Evolutionary conservation across 495 filamentous ascomycete species (phyloP), one percentile per base, ranked within the genome.

Genomic region (Podospora pseudoanserina): DNA sequence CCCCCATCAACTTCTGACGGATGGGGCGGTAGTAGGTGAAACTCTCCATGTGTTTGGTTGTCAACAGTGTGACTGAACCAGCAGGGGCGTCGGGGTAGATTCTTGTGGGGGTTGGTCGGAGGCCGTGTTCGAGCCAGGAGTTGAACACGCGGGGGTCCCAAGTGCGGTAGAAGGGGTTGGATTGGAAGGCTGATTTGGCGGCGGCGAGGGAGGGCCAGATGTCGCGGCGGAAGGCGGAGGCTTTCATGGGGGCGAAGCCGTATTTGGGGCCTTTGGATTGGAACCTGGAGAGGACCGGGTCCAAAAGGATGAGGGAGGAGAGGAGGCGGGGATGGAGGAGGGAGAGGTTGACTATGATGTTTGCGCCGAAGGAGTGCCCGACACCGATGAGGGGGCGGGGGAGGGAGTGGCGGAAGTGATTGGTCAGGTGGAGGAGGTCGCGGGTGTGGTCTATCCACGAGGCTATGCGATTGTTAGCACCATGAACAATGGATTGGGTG

Each of bases 341-440:
- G 19, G 91, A 82, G 18, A 86, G 75, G 65, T 86, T 81, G 65
- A 80, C 77, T 69, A 92, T 85, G 63, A 91, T 85, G 74, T 85
- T 86, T 68, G 86, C 94, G 70, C 95, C 95, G 84, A 93, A 90
- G 75, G 91, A 94, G 79, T 99, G 95, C 23, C 95, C 95, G 3
- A 99, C 76, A 32, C 94, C 95, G 66, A 97, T 79, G n/a, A 97
- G 79, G 5, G 95, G 94, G 13, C 91, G 90, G 3, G 91, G 88
- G 91, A 98, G 96, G 66, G 91, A 78, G 7, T 83, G 78, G 34
- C 92, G 91, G 79, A 97, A 94, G 57, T 86, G 81, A 78, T 97
- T 97, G 79, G 95, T 84, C 74, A 97, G 84, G 71, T 92, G 87
- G n/a, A 96, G 84, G 13, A 97, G 85, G 78, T 99, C 95, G 60